Percentiles rank a stretch among this genome's conserved stretches.
These are phyloP conservation scores for Collybia mongolica DNA, from an alignment of 768 basidiomycete species.

Conservation along the genomic window DNA sequence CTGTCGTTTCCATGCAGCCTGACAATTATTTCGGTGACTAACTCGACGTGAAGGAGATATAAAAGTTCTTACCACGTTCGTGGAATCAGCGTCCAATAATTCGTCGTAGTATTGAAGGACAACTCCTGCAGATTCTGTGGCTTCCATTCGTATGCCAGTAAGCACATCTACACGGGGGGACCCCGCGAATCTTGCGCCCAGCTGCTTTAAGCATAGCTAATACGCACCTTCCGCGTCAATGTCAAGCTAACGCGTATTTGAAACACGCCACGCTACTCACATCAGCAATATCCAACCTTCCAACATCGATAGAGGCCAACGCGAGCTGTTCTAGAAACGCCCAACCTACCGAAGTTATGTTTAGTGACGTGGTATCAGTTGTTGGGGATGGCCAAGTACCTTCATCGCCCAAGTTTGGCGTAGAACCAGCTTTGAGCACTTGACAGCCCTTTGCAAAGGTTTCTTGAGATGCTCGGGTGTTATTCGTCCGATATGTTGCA, in stretches of 20 bases:
- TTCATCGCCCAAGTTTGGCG: constrained; percentile 53
- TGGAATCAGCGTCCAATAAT: constrained; percentile 60
- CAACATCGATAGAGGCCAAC: constrained; percentile 76
- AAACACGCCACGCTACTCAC: constrained; percentile 40
- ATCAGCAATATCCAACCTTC: constrained; percentile 69
- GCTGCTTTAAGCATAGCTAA: constrained; percentile 62
- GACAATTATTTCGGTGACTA: neutral
- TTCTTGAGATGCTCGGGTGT: constrained; percentile 56
- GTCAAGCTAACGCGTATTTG: constrained; percentile 14
- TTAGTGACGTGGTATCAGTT: constrained; percentile 1
- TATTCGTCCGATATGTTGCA: constrained; percentile 51
- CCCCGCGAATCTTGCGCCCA: constrained; percentile 66
- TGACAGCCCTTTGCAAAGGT: constrained; percentile 51
- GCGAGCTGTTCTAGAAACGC: constrained; percentile 78
- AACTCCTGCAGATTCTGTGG: constrained; percentile 50
- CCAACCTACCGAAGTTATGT: constrained; percentile 53
- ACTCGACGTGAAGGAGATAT: neutral
- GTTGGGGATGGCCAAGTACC: constrained; percentile 30
- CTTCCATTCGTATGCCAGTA: constrained; percentile 77
- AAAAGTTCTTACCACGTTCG: constrained; percentile 64
- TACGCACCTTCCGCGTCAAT: constrained; percentile 18
- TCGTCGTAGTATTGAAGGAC: constrained; percentile 68
- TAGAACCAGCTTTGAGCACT: constrained; percentile 46
- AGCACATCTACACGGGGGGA: constrained; percentile 82
- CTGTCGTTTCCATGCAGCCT: constrained; percentile 81